Conservation (phyloP, 2,329 filamentous ascomycete genomes). For the Lachnellula subtilissima region DNA sequence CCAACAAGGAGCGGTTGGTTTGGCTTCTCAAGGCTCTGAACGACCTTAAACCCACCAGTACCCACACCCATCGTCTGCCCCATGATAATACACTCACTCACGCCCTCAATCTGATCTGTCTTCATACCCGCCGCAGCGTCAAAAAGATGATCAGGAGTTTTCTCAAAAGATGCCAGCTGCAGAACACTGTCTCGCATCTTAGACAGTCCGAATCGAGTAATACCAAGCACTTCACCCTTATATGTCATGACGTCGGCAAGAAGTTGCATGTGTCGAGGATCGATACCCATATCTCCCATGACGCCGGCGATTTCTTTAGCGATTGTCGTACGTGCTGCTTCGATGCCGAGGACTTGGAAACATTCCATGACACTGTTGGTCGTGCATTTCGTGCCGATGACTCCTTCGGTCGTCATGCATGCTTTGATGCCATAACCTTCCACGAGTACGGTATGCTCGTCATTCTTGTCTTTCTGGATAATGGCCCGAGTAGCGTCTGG, state of each 20-base stretch:
- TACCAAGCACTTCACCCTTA: slow-evolving; percentile 94
- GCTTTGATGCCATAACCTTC: slow-evolving; percentile 88
- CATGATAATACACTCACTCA: slow-evolving; percentile 97
- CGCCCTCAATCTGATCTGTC: slow-evolving; percentile 85
- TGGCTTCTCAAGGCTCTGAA: slow-evolving; percentile 62
- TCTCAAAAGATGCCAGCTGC: slow-evolving; percentile 93
- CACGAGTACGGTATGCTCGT: slow-evolving; percentile 70
- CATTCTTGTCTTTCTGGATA: slow-evolving; percentile 72
- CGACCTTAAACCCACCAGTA: slow-evolving; percentile 87
- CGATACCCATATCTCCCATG: slow-evolving; percentile 93
- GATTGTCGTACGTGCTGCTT: slow-evolving; percentile 87
- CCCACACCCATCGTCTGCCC: slow-evolving; percentile 90
- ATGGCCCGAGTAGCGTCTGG: slow-evolving; percentile 80
- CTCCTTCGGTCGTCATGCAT: slow-evolving; percentile 91
- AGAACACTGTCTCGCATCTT: slow-evolving; percentile 96
- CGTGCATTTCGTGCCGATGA: slow-evolving; percentile 68
- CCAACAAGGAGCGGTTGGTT: slow-evolving; percentile 38
- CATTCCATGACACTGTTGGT: slow-evolving; percentile 92
- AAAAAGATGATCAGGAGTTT: slow-evolving; percentile 96
- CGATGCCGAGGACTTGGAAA: slow-evolving; percentile 82
- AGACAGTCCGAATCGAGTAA: slow-evolving; percentile 90
- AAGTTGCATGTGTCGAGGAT: slow-evolving; percentile 95
- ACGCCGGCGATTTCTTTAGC: slow-evolving; percentile 81
- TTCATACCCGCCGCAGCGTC: slow-evolving; percentile 92
- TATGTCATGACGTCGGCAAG: slow-evolving; percentile 98